Evolutionary conservation across 805 yeast genomes (phyloP).

Genomic region (Kodamaea neixiangensis): DNA sequence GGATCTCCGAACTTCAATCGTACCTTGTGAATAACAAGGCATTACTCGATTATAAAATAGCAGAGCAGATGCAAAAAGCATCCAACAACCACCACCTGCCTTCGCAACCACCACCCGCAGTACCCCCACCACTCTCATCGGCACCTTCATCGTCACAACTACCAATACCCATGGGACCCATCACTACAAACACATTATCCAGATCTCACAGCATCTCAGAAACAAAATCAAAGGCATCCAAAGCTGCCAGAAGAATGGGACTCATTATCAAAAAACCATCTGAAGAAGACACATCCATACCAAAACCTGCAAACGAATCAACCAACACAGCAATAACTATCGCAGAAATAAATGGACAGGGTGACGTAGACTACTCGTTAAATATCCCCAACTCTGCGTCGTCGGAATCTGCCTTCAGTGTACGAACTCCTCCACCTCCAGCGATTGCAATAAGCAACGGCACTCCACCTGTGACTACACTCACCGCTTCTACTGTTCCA

Average conservation of each 20-base stretch:
- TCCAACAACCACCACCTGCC: conserved; percentile 9
- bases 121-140: conserved; percentile 7
- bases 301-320: neutral
- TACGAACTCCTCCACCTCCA: conserved; percentile 20
- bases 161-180: conserved; percentile 6
- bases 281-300: conserved; percentile 15
- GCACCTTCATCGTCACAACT: conserved; percentile 1
- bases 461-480: conserved; percentile 15
- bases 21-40: conserved; percentile 40
- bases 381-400: conserved; percentile 29
- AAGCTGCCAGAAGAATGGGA: conserved; percentile 77
- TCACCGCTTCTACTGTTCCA: conserved; percentile 12
- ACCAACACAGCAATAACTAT: neutral
- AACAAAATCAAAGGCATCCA: conserved; percentile 48
- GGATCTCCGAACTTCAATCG: conserved; percentile 43
- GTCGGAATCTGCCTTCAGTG: conserved; percentile 17
- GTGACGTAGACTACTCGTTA: neutral
- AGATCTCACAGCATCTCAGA: conserved; percentile 38
- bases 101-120: conserved; percentile 13
- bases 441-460: conserved; percentile 17
- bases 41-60: conserved; percentile 29
- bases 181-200: conserved; percentile 21
- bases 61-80: conserved; percentile 11
- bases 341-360: neutral
- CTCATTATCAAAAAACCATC: conserved; percentile 54